A percentile compares a stretch with the other conserved stretches of the same genome.
Conservation (phyloP, 768 basidiomycete genomes). For the Boletellus ananiceps region DNA sequence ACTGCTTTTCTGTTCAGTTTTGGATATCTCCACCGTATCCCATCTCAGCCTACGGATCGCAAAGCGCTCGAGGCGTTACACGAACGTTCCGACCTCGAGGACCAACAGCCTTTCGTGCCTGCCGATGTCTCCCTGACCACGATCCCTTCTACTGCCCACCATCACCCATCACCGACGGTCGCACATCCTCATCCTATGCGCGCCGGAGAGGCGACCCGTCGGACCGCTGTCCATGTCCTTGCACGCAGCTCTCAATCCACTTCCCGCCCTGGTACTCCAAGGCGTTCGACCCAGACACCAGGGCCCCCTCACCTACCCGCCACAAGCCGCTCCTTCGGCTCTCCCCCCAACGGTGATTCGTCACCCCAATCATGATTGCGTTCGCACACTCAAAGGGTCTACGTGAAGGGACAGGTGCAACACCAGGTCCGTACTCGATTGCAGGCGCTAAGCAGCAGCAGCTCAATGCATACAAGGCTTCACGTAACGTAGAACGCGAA, state of each 20-base stretch:
- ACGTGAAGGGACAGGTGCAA: slow-evolving; percentile 30
- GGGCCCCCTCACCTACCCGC: slow-evolving; percentile 30
- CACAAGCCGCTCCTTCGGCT: slow-evolving; percentile 33
- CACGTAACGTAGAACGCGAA: slow-evolving; percentile 6
- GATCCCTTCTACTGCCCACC: slow-evolving; percentile 2
- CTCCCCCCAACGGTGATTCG: slow-evolving; percentile 47
- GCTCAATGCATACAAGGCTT: slow-evolving; percentile 20
- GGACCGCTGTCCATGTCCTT: slow-evolving; percentile 9
- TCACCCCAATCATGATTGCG: slow-evolving; percentile 36
- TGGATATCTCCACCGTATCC: slow-evolving; percentile 91
- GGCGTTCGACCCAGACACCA: slow-evolving; percentile 24
- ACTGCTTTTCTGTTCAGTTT: slow-evolving; percentile 46
- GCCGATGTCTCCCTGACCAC: slow-evolving; percentile 43
- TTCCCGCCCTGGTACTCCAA: slow-evolving; percentile 26
- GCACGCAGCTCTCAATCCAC: slow-evolving; percentile 18
- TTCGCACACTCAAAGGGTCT: slow-evolving; percentile 34
- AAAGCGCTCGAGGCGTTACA: slow-evolving; percentile 53
- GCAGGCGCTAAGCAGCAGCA: slow-evolving; percentile 18
- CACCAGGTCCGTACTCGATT: slow-evolving; percentile 20
- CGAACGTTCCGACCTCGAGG: slow-evolving; percentile 51
- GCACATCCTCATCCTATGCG: slow-evolving; percentile 30
- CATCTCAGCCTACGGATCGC: slow-evolving; percentile 62
- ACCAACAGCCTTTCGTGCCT: slow-evolving; percentile 68
- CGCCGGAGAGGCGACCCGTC: slow-evolving; percentile 17
- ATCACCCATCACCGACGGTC: slow-evolving; percentile 13